Base-by-base conservation (phyloP, 805 yeast genomes). In the Candida peoriensis region DNA sequence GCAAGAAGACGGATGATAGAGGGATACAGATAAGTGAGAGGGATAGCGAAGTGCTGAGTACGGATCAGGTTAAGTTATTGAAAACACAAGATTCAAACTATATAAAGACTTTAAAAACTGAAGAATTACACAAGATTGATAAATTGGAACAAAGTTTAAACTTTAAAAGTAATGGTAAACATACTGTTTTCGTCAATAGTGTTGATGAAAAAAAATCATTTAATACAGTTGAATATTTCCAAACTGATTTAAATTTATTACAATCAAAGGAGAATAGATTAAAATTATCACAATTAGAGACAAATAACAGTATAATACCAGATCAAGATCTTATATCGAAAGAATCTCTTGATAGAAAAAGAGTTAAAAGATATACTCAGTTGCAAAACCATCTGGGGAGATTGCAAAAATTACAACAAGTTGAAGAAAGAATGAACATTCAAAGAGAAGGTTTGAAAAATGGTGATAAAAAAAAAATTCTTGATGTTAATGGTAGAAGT, bases 81-180 rank as follows among this genome's bases (percentile, higher is more conserved):
- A 90, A 90, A 60, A 79, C 96, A 1, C 98, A 93, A 61, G 98
- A 93, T 61, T 71, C 81, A 17, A 86, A 84, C 39, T 93, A 93
- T 57, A 70, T 93, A 35, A 76, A 85, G 42, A 83, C 94, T 7
- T 60, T 86, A 58, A 69, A 89, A 47, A 74, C 76, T 41, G 73
- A 76, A 42, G 96, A 90, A 56, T 45, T 69, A 41, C 68, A 67
- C 24, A 78, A 82, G 55, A 72, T 87, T 21, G 76, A 73, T 30
- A 78, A 74, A 53, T 46, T 58, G 23, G 56, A 58, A 16, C 60
- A 70, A 19, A 62, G 60, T 11, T 50, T 78, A 37, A 61, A 63
- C 24, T 76, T 78, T 50, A 62, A 67, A 36, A 67, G 81, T n/a
- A 58, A 56, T 15, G 94, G 95, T 2, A 73, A 73, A 23, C 97